A percentile compares a stretch with the other conserved stretches of the same genome.
Conservation (phyloP, 148 eudicot genomes). For the Rhododendron ferrugineum region DNA sequence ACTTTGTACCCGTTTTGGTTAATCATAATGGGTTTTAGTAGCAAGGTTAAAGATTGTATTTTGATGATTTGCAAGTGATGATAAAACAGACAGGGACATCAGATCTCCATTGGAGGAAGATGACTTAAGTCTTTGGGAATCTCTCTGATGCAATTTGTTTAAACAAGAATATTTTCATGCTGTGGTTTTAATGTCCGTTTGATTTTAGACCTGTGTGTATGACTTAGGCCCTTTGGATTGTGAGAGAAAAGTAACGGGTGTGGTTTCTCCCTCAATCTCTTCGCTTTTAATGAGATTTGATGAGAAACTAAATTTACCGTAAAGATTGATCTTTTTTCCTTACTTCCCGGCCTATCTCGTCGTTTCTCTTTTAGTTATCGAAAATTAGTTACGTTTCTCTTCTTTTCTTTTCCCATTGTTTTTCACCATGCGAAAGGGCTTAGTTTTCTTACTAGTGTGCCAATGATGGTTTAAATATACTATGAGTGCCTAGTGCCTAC, state of each 20-base stretch:
- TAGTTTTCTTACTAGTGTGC: neutral
- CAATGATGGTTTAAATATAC: conserved; percentile 14
- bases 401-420: neutral
- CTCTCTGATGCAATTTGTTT: conserved; percentile 29
- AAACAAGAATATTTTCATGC: neutral
- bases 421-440: neutral
- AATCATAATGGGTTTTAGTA: neutral
- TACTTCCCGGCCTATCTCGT: neutral
- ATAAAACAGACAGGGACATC: conserved; percentile 36
- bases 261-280: neutral
- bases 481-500: neutral
- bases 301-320: neutral
- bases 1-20: neutral
- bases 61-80: conserved; percentile 23
- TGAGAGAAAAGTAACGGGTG: neutral
- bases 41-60: neutral
- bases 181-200: neutral
- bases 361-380: neutral
- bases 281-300: neutral
- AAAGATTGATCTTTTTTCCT: neutral
- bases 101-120: conserved; percentile 15
- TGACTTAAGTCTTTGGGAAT: conserved; percentile 34
- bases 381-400: neutral
- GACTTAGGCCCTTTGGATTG: neutral
- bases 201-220: neutral